phyloP scores from a whole-genome alignment of 495 filamentous ascomycete species.

The Penicillium maclennaniae region DNA sequence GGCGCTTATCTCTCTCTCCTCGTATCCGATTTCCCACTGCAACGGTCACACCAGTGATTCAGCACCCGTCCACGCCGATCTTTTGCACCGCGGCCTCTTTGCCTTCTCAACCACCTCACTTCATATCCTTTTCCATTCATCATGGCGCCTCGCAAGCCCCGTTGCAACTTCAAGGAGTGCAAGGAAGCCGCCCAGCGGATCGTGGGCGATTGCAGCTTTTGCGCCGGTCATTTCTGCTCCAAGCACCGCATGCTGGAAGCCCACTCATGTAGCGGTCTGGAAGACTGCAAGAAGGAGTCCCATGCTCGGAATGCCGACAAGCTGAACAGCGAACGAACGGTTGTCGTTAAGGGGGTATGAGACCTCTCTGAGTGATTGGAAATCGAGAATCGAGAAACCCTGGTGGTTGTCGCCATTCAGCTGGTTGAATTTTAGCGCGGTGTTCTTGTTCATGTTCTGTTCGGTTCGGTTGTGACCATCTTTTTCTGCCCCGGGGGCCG shows the following conservation, averaged over 20 bases:
- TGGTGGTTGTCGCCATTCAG: slow-evolving; percentile 12
- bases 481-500: background rate
- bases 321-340: slow-evolving; percentile 83
- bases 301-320: slow-evolving; percentile 90
- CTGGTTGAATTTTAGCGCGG: slow-evolving; percentile 20
- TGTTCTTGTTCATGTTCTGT: slow-evolving; percentile 10
- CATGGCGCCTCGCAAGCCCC: slow-evolving; percentile 72
- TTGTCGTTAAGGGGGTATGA: slow-evolving; percentile 62
- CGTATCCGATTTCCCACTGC: background rate
- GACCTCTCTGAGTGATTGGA: background rate
- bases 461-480: background rate
- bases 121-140: slow-evolving; percentile 12
- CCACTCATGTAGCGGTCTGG: slow-evolving; percentile 88
- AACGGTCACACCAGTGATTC: background rate
- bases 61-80: background rate
- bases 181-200: slow-evolving; percentile 80
- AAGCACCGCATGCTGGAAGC: slow-evolving; percentile 91
- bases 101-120: slow-evolving; percentile 3
- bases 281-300: slow-evolving; percentile 95
- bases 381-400: slow-evolving; percentile 3
- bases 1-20: slow-evolving; percentile 17
- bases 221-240: slow-evolving; percentile 86
- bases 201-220: slow-evolving; percentile 94
- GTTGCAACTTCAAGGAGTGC: slow-evolving; percentile 87
- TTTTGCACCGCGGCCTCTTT: background rate